Evolutionary conservation across 2,329 filamentous ascomycete genomes (phyloP), one percentile per base, ranked within the genome.

Genomic region (Aspergillus phoenicis): DNA sequence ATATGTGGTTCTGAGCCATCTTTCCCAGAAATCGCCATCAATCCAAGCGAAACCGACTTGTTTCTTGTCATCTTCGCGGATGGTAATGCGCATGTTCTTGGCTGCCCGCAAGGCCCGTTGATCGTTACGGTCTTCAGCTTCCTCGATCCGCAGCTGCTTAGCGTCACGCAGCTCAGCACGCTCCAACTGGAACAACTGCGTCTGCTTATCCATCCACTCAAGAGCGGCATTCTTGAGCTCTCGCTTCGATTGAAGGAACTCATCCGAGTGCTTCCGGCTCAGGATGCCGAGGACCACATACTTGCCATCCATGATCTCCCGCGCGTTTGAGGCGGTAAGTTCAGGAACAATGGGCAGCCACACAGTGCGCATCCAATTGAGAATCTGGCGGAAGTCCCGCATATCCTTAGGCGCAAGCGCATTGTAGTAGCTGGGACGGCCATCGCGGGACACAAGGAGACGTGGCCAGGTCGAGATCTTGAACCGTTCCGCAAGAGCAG

Each of bases 401-500:
- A 98, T 98, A 69, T 97, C 93, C 70, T 89, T 87, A 0, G 95
- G 95, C 0, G 92, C 90, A 41, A 97, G 84, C 7, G 90, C 91
- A 28, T 88, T 90, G 76, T 96, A 99, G 77, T 97, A 97, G 1
- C 89, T 94, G 41, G 95, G 89, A 48, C 93, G 89, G 8, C 93
- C 93, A 73, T 97, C 93, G 61, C 95, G 86, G 11, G 91, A 91
- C 3, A 97, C 95, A 62, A 99, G 78, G 47, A 99, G 82, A 59
- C 94, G 88, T n/a, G 95, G 95, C 91, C 93, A 98, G 0, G 94
- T 98, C 4, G 91, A 93, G 70, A 99, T 95, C 83, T 96, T 97
- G 84, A 93, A 99, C 60, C 91, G 85, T 49, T 92, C 85, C 62
- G 86, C 89, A 60, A 99, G 82, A 57, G 83, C 84, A 13, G 86